Conservation (phyloP, 73 alveolate genomes). For the Chromera velia region DNA sequence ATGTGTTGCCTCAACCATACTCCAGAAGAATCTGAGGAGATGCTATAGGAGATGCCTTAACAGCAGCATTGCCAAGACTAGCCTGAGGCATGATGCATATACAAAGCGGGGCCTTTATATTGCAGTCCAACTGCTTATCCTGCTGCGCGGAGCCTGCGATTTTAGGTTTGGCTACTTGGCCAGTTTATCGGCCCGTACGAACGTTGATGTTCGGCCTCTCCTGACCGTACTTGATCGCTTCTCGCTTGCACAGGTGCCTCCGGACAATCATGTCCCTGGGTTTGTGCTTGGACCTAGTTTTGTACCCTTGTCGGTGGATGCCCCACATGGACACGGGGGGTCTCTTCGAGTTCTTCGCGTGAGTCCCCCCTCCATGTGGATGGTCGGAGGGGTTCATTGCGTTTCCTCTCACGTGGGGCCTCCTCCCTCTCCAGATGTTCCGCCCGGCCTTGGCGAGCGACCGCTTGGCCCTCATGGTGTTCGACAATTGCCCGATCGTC, state of each 20-base stretch:
- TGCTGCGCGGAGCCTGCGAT: too few species aligned
- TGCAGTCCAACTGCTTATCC: too few species aligned
- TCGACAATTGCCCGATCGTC: background rate
- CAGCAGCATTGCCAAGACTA: too few species aligned
- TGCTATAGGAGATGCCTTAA: too few species aligned
- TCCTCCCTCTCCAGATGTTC: background rate
- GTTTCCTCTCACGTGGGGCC: conserved; percentile 37
- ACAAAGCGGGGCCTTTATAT: too few species aligned
- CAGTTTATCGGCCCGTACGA: too few species aligned
- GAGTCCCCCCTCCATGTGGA: conserved; percentile 44
- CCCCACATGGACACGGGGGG: background rate
- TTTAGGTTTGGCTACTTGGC: too few species aligned
- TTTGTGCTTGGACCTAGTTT: background rate
- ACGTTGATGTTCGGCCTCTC: too few species aligned
- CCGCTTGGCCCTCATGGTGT: background rate
- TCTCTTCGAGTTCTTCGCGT: conserved; percentile 42
- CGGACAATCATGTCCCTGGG: background rate
- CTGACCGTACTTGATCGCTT: background rate
- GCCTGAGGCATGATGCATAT: too few species aligned
- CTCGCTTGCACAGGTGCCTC: background rate
- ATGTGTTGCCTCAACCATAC: too few species aligned
- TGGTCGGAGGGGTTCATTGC: conserved; percentile 40
- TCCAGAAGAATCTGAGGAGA: too few species aligned
- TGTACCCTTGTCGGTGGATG: background rate
- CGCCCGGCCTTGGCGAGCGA: background rate